These are phyloP conservation scores for Tubosaeta brunneosetosa DNA, from an alignment of 768 basidiomycete species.

Conservation along the genomic window DNA sequence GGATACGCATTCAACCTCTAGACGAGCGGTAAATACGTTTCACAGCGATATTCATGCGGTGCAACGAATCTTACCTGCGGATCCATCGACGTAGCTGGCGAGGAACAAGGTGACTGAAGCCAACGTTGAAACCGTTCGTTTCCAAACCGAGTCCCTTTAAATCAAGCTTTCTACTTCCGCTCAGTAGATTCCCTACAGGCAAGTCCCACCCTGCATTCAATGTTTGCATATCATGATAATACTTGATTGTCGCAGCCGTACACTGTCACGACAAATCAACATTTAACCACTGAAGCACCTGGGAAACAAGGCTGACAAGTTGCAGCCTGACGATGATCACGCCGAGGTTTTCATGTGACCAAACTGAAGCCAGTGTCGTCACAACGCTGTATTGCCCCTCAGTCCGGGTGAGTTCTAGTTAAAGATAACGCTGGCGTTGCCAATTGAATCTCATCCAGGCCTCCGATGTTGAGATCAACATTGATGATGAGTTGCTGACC, in stretches of 20 bases:
- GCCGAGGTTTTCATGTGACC: conserved; percentile 66
- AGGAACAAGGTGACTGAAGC: not conserved
- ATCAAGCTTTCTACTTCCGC: conserved; percentile 6
- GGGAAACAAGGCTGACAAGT: not conserved
- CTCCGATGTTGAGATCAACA: conserved; percentile 73
- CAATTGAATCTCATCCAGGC: conserved; percentile 46
- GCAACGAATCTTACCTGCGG: conserved; percentile 38
- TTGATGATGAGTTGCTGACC: conserved; percentile 65
- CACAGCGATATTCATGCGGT: conserved; percentile 31
- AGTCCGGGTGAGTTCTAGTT: conserved; percentile 49
- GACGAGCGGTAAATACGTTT: conserved; percentile 48
- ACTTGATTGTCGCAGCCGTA: not conserved
- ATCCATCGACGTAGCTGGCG: conserved; percentile 37
- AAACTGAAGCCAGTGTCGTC: conserved; percentile 51
- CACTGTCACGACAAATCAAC: not conserved
- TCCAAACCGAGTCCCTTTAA: no score
- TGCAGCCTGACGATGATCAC: conserved; percentile 55
- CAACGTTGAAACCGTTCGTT: not conserved
- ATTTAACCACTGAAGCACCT: not conserved
- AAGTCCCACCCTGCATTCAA: not conserved
- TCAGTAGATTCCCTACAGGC: not conserved
- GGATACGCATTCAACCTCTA: conserved; percentile 70
- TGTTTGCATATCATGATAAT: not conserved
- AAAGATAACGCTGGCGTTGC: not conserved
- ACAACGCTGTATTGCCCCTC: conserved; percentile 67